Evolutionary conservation across 2,329 filamentous ascomycete genomes (phyloP).

Genomic region (Talaromyces piceae): DNA sequence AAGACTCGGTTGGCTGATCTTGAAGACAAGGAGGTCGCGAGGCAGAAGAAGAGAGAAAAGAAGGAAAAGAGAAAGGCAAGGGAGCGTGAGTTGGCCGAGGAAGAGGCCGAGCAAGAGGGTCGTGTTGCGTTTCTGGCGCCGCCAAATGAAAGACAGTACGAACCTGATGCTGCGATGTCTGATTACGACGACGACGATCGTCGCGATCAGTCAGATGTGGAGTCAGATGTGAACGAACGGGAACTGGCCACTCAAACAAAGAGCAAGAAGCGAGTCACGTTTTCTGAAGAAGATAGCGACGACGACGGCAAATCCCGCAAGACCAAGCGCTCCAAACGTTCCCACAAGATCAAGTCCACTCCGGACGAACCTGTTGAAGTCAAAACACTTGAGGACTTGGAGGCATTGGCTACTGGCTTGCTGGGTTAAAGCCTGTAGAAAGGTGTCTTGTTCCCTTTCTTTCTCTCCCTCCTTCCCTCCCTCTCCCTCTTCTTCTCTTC

Average conservation of each 20-base stretch:
- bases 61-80: slow-evolving; percentile 39
- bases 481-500: slow-evolving; percentile 10
- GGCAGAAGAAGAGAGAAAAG: slow-evolving; percentile 57
- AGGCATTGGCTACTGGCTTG: slow-evolving; percentile 39
- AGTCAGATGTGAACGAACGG: neutral
- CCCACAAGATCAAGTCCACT: slow-evolving; percentile 11
- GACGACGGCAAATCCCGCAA: slow-evolving; percentile 17
- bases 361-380: slow-evolving; percentile 24
- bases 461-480: slow-evolving; percentile 4
- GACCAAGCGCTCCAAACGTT: slow-evolving; percentile 20
- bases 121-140: slow-evolving; percentile 23
- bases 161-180: slow-evolving; percentile 8
- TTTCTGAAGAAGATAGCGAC: slow-evolving; percentile 20
- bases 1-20: slow-evolving; percentile 69
- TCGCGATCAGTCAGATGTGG: slow-evolving; percentile 15
- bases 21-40: slow-evolving; percentile 72
- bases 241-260: slow-evolving; percentile 23
- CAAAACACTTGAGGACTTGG: slow-evolving; percentile 41
- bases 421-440: slow-evolving; percentile 17
- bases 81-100: slow-evolving; percentile 30
- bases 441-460: slow-evolving; percentile 16
- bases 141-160: slow-evolving; percentile 20
- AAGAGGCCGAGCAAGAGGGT: slow-evolving; percentile 19
- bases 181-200: slow-evolving; percentile 14
- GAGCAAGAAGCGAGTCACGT: slow-evolving; percentile 31